Evolutionary conservation across 441 rosid genomes (phyloP), one percentile per base, ranked within the genome.

Genomic region (Geranium incanum): DNA sequence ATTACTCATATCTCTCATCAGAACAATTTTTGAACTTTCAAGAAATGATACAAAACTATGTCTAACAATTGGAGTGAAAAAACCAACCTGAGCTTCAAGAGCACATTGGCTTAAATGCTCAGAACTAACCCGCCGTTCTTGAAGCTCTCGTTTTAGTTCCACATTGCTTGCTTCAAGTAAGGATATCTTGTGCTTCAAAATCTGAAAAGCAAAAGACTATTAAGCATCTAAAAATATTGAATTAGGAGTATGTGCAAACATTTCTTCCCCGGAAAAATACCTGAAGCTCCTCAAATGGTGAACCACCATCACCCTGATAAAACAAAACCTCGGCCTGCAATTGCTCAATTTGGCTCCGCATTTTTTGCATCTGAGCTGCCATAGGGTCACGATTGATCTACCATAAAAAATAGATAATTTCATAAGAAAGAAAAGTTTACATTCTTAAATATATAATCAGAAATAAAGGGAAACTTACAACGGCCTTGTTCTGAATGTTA

Each of bases 311-410:
- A 71, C 96, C 92, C 11, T 93, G 88, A 78, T 87, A 91, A 76
- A 90, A 86, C 63, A 86, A 23, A 77, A 92, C 83, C 72, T 95
- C 98, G 38, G 96, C 73, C 66, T 92, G 95, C 85, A 95, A 78
- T 63, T 90, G 97, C 82, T 95, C 99, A 79, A 95, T 89, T 86
- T 95, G 97, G 66, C 91, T 89, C 68, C 90, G 87, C 98, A 95
- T 88, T 76, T 87, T 79, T 86, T 88, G 99, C 86, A 90, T 72
- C 60, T 89, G 93, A 75, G 87, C 84, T 6, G 95, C 80, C 88
- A 84, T 67, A 72, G 98, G 99, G 74, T 95, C 99, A 60, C 98
- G 91, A 75, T 95, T 95, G 79, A 92, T 81, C 99, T 92, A 67
- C 50, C 62, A 66, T 41, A 66, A 66, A n/a, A 57, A 28, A 71